Conservation (phyloP, 2,329 filamentous ascomycete genomes). For the Alternaria longipes region DNA sequence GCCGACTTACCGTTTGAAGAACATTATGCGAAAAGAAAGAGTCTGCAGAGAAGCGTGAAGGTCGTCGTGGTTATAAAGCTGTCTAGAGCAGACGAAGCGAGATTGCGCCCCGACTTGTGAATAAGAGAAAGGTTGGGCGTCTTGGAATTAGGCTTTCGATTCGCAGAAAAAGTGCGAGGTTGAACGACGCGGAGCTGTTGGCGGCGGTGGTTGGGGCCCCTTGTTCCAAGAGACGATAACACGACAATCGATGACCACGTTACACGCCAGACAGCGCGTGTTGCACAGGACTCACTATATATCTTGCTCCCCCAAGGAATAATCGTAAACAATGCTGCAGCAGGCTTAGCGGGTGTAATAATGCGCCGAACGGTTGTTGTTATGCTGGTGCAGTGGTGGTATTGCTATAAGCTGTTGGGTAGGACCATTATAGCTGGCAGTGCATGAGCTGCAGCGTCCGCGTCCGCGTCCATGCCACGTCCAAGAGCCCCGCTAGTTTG, state of each 20-base stretch:
- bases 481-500: constrained; percentile 10
- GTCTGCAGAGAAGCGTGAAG: constrained; percentile 27
- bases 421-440: constrained; percentile 1
- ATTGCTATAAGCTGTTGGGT: constrained; percentile 2
- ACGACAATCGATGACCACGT: constrained; percentile 13
- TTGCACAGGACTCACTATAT: constrained; percentile 2
- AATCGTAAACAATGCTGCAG: constrained; percentile 8
- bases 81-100: constrained; percentile 24
- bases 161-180: constrained; percentile 26
- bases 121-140: constrained; percentile 28
- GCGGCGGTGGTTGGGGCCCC: constrained; percentile 29
- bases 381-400: background rate
- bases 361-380: background rate
- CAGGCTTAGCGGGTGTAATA: background rate
- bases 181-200: constrained; percentile 11
- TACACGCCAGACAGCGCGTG: background rate
- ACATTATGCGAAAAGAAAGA: constrained; percentile 50
- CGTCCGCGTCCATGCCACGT: too few species aligned
- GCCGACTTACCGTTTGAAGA: constrained; percentile 54
- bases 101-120: constrained; percentile 24
- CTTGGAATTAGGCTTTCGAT: constrained; percentile 15
- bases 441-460: background rate
- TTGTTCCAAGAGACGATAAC: constrained; percentile 4
- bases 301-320: background rate
- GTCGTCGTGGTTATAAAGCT: constrained; percentile 38